These are phyloP conservation scores for Bryoerythrophyllum caledonicum DNA, from an alignment of 225 moss, liverwort and hornwort genomes.

Conservation along the genomic window DNA sequence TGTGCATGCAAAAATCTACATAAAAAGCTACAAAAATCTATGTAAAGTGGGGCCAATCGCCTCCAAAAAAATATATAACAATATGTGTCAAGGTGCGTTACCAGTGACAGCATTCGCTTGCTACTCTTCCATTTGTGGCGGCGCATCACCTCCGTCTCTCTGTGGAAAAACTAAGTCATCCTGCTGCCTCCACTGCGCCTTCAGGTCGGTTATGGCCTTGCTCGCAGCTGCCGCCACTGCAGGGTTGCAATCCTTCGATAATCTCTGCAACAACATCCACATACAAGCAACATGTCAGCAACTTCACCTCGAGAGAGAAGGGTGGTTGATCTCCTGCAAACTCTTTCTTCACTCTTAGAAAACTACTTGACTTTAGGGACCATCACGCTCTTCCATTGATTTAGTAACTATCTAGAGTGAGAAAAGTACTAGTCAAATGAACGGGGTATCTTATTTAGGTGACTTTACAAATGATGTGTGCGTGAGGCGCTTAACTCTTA, in stretches of 20 bases:
- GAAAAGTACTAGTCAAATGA: too few species aligned
- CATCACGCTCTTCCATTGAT: too few species aligned
- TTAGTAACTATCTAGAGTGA: too few species aligned
- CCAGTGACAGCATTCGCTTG: neutral
- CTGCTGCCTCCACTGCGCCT: slow-evolving; percentile 60
- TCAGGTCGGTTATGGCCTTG: slow-evolving; percentile 71
- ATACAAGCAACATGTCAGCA: neutral
- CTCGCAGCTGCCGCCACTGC: slow-evolving; percentile 81
- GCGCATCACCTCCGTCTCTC: slow-evolving; percentile 19
- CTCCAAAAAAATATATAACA: slow-evolving; percentile 32
- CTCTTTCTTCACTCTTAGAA: too few species aligned
- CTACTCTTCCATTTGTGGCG: slow-evolving; percentile 8
- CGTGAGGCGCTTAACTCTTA: too few species aligned
- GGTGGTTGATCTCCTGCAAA: too few species aligned
- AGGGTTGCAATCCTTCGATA: slow-evolving; percentile 76
- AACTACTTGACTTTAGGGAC: too few species aligned
- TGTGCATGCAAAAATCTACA: slow-evolving; percentile 29
- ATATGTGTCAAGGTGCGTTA: neutral
- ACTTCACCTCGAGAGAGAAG: too few species aligned
- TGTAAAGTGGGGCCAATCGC: slow-evolving; percentile 23
- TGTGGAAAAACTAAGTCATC: slow-evolving; percentile 43
- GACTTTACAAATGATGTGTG: too few species aligned
- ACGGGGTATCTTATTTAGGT: too few species aligned
- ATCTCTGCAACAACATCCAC: slow-evolving; percentile 55
- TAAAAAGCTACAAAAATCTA: too few species aligned